Evolutionary conservation across 2,329 filamentous ascomycete genomes (phyloP).

Genomic region (Tolypocladium sp.): DNA sequence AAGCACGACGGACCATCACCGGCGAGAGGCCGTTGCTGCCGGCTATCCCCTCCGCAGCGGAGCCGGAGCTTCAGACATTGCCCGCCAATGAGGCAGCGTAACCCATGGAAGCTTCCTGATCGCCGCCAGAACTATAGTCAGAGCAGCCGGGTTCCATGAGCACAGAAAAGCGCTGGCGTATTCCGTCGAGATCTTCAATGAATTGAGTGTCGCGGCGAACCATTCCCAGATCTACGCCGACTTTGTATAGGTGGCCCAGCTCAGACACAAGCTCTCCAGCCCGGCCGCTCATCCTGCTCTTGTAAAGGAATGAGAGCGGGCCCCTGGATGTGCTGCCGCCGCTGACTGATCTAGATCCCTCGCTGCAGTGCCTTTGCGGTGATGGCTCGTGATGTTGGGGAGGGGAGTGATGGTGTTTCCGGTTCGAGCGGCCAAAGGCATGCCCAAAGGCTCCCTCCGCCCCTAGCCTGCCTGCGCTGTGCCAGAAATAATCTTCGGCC

Average conservation of each 20-base stretch:
- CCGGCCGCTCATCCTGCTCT: background rate
- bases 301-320: background rate
- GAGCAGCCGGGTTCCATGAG: background rate
- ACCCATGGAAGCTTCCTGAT: background rate
- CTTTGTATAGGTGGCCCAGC: background rate
- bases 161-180: background rate
- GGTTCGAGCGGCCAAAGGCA: background rate
- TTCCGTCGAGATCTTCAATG: background rate
- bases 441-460: background rate
- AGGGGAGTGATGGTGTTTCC: background rate
- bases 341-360: background rate
- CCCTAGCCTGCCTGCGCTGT: background rate
- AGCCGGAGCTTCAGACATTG: background rate
- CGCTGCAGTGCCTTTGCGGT: background rate
- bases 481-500: background rate
- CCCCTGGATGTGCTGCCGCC: background rate
- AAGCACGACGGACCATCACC: too few species aligned
- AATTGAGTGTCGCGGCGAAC: background rate
- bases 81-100: background rate
- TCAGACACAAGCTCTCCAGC: background rate
- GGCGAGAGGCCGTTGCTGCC: too few species aligned
- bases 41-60: too few species aligned
- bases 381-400: background rate
- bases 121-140: background rate
- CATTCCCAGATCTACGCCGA: background rate